Percentiles rank a stretch among this genome's conserved stretches.
These are phyloP conservation scores for Fibroporia radiculosa DNA, from an alignment of 768 basidiomycete species.

Conservation along the genomic window DNA sequence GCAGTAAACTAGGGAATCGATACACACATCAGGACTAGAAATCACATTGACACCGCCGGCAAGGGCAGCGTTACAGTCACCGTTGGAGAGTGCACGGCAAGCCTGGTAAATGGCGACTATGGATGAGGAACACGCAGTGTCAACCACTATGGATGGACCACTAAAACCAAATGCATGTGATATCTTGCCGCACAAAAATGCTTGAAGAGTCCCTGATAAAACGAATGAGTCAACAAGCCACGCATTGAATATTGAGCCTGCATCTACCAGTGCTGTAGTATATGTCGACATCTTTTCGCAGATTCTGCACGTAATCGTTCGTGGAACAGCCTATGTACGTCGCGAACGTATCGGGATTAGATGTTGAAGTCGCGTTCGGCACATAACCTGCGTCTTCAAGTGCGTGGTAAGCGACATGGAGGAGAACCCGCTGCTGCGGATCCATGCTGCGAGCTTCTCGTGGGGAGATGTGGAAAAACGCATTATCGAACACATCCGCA, in stretches of 20 bases:
- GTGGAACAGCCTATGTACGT: constrained; percentile 66
- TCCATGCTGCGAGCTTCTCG: constrained; percentile 73
- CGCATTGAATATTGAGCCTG: constrained; percentile 5
- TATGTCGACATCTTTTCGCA: constrained; percentile 54
- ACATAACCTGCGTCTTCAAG: constrained; percentile 67
- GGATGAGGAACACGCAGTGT: constrained; percentile 74
- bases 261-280: constrained; percentile 64
- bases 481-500: constrained; percentile 56
- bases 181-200: constrained; percentile 66
- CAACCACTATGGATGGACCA: constrained; percentile 65
- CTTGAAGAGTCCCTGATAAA: constrained; percentile 51
- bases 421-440: constrained; percentile 63
- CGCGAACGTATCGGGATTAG: constrained; percentile 47
- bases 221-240: neutral
- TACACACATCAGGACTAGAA: constrained; percentile 59
- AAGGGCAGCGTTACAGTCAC: constrained; percentile 61
- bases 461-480: constrained; percentile 67
- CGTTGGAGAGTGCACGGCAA: constrained; percentile 51
- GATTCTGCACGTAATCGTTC: constrained; percentile 61
- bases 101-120: constrained; percentile 63
- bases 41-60: constrained; percentile 73
- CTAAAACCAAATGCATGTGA: constrained; percentile 61
- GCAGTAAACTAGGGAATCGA: neutral
- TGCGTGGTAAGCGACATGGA: constrained; percentile 61
- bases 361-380: constrained; percentile 45